Percentiles rank a stretch among this genome's conserved stretches.
Evolutionary conservation across 1,284 basidiomycete species (phyloP).

Genomic region (Ceratobasidium sp.): DNA sequence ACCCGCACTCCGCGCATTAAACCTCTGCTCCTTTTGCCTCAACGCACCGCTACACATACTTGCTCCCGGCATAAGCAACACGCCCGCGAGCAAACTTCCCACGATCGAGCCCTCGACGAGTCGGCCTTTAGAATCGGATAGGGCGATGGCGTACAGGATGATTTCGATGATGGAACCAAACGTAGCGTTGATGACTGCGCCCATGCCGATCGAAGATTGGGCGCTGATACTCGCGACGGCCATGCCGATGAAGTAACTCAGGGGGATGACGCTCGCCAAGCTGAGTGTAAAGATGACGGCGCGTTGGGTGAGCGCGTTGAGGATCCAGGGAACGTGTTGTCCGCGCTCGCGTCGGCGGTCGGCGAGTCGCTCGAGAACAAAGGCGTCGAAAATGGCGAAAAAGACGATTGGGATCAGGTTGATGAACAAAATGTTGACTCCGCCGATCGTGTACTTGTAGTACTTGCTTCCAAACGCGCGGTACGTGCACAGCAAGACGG

Average conservation of each 20-base stretch:
- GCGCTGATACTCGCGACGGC: slow-evolving; percentile 98
- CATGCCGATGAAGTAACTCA: slow-evolving; percentile 99
- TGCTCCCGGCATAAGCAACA: slow-evolving; percentile 95
- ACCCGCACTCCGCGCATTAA: slow-evolving; percentile 98
- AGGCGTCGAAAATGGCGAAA: slow-evolving; percentile 94
- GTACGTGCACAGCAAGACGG: slow-evolving; percentile 95
- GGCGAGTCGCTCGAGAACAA: slow-evolving; percentile 72
- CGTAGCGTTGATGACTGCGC: slow-evolving; percentile 99
- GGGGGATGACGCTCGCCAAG: slow-evolving; percentile 92
- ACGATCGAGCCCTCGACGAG: slow-evolving; percentile 98
- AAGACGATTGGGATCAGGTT: slow-evolving; percentile 95
- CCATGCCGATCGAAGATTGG: slow-evolving; percentile 99
- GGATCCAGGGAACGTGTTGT: slow-evolving; percentile 72
- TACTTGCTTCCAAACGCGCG: slow-evolving; percentile 91
- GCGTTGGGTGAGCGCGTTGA: slow-evolving; percentile 79
- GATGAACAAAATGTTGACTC: slow-evolving; percentile 98
- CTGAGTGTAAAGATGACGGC: slow-evolving; percentile 88
- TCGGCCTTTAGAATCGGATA: slow-evolving; percentile 90
- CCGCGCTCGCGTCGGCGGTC: slow-evolving; percentile 71
- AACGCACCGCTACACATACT: slow-evolving; percentile 98
- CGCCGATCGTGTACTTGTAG: slow-evolving; percentile 99
- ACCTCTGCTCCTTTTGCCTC: slow-evolving; percentile 93
- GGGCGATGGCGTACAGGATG: slow-evolving; percentile 90
- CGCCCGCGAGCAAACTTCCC: slow-evolving; percentile 93
- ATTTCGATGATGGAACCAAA: slow-evolving; percentile 99